phyloP scores from a whole-genome alignment of 1,284 basidiomycete species.

The Tilletia walkeri region DNA sequence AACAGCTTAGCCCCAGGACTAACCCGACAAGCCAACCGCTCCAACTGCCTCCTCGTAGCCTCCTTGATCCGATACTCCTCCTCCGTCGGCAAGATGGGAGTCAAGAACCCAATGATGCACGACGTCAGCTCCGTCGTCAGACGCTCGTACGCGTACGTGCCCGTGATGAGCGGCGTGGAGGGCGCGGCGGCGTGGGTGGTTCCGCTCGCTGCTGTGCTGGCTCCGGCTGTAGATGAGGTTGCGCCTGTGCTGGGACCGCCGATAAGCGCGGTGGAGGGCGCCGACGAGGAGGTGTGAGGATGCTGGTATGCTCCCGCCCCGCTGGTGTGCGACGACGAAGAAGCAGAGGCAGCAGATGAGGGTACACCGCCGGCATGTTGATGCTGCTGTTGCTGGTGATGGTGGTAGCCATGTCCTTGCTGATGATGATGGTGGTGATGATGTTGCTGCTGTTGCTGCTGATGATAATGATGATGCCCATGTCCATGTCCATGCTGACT shows the following conservation, averaged over 20 bases:
- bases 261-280: too few species aligned
- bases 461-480: background rate
- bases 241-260: background rate
- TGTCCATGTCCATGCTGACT: background rate
- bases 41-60: conserved; percentile 87
- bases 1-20: conserved; percentile 85
- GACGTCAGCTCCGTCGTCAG: conserved; percentile 50
- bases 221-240: background rate
- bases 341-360: background rate
- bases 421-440: conserved; percentile 1
- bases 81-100: conserved; percentile 52
- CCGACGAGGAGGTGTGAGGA: background rate
- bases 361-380: background rate
- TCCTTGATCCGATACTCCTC: conserved; percentile 67
- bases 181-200: background rate
- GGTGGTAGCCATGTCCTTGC: background rate
- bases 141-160: conserved; percentile 37
- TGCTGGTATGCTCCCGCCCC: too few species aligned
- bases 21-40: conserved; percentile 88
- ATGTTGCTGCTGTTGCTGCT: background rate
- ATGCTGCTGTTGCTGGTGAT: background rate
- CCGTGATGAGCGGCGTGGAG: background rate
- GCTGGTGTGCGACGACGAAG: background rate
- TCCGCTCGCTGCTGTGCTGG: too few species aligned
- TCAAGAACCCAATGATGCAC: conserved; percentile 51